Evolutionary conservation across 805 yeast species (phyloP).

Genomic region (Ogataea salicorniae): DNA sequence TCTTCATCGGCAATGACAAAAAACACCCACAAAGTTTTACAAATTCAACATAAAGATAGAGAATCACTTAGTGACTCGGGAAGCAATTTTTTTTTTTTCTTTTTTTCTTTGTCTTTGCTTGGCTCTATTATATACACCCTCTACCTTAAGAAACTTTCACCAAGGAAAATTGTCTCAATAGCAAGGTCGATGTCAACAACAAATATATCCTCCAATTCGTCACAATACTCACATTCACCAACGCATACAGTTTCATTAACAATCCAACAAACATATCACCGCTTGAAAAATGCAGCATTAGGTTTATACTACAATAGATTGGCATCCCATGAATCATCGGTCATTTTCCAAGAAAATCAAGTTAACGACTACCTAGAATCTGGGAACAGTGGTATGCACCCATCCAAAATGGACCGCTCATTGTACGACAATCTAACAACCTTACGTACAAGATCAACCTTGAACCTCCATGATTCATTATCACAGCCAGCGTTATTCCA

Average conservation of each 20-base stretch:
- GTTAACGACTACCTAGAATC: constrained; percentile 13
- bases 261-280: constrained; percentile 1
- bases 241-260: neutral
- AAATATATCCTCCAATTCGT: too few species aligned
- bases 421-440: constrained; percentile 3
- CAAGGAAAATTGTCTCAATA: neutral
- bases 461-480: constrained; percentile 20
- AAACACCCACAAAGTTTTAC: neutral
- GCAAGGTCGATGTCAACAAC: neutral
- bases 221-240: too few species aligned
- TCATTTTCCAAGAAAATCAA: constrained; percentile 9
- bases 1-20: neutral
- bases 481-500: too few species aligned
- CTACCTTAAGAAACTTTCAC: constrained; percentile 6
- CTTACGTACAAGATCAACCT: constrained; percentile 28
- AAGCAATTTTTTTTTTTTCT: constrained; percentile 6
- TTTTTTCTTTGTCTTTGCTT: constrained; percentile 12
- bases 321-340: constrained; percentile 12
- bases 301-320: constrained; percentile 11
- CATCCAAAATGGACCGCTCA: constrained; percentile 1
- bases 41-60: neutral
- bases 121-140: constrained; percentile 8
- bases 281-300: constrained; percentile 4
- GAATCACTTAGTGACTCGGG: constrained; percentile 2
- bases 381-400: constrained; percentile 9